Evolutionary conservation across 2,329 filamentous ascomycete species (phyloP), one percentile per base, ranked within the genome.

Genomic region (Ceratocystiopsis brevicomis): DNA sequence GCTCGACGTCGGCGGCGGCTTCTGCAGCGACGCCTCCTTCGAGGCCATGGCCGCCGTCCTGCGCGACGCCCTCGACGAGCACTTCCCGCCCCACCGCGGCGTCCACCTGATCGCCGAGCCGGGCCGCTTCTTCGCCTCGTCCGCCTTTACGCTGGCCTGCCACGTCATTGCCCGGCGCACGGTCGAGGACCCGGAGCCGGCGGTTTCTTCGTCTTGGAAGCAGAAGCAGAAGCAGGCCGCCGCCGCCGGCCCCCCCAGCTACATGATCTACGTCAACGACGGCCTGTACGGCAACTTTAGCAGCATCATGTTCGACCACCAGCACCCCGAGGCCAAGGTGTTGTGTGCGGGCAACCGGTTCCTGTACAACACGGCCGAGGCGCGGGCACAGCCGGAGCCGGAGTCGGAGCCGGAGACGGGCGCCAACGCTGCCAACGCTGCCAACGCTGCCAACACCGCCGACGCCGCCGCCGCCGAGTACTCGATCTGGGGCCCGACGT

Each of bases 281-380:
- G 90, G 90, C 25, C 80, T 96, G 43, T 98, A 98, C 57, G 90
- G 90, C 55, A 96, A 96, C 66, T 96, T 98, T 58, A 93, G 85
- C 51, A 92, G 86, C 74, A 96, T 96, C 70, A 94, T 96, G 68
- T 98, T 95, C 59, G 90, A 96, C 57, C 90, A 96, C 62, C 90
- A 98, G 69, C 74, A 92, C 54, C 90, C 90, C 1, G 64, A 81
- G 39, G 84, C 88, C 44, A 83, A 81, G 61, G 73, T 96, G 46
- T 68, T 98, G 44, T 78, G 76, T 51, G 66, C 70, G 17, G 67
- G 69, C 47, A 61, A 69, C 49, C 64, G 66, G 47, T 70, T 72
- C 49, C 57, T 76, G 55, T 78, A 78, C 58, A 63, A 78, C 61
- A 64, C 68, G 49, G 46, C 45, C 17, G 40, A 33, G 2, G 47